Conservation (phyloP, 768 basidiomycete species). For the Pleurotus djamor region DNA sequence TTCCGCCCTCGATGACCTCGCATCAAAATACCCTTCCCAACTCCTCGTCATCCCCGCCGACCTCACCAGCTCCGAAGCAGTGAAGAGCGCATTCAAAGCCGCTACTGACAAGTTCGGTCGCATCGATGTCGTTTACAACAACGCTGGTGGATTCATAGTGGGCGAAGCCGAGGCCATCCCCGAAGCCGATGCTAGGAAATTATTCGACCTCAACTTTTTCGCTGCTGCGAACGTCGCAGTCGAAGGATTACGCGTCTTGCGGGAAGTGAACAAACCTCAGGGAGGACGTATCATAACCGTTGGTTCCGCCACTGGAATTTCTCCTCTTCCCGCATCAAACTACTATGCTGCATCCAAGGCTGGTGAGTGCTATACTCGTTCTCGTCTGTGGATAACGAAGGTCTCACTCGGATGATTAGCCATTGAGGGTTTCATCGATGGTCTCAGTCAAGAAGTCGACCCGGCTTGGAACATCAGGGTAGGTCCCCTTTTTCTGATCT, state of each 20-base stretch:
- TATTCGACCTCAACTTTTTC: slow-evolving; percentile 40
- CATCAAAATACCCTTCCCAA: slow-evolving; percentile 17
- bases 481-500: slow-evolving; percentile 1
- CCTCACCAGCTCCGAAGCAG: slow-evolving; percentile 26
- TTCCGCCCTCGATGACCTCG: slow-evolving; percentile 24
- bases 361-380: slow-evolving; percentile 7
- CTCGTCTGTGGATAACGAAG: not conserved
- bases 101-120: slow-evolving; percentile 29
- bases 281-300: slow-evolving; percentile 37
- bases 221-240: slow-evolving; percentile 30
- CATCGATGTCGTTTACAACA: slow-evolving; percentile 40
- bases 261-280: slow-evolving; percentile 33
- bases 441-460: slow-evolving; percentile 36
- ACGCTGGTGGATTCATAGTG: slow-evolving; percentile 30
- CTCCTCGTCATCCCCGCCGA: slow-evolving; percentile 32
- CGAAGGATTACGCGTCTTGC: slow-evolving; percentile 29
- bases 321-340: slow-evolving; percentile 21
- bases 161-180: slow-evolving; percentile 36
- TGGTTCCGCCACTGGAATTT: slow-evolving; percentile 27
- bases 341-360: slow-evolving; percentile 21
- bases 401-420: slow-evolving; percentile 15
- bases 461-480: slow-evolving; percentile 49
- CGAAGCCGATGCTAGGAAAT: slow-evolving; percentile 25
- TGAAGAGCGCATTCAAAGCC: slow-evolving; percentile 25
- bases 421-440: slow-evolving; percentile 34